Evolutionary conservation across 2,329 filamentous ascomycete species (phyloP).

Genomic region (Trichophyton verrucosum): DNA sequence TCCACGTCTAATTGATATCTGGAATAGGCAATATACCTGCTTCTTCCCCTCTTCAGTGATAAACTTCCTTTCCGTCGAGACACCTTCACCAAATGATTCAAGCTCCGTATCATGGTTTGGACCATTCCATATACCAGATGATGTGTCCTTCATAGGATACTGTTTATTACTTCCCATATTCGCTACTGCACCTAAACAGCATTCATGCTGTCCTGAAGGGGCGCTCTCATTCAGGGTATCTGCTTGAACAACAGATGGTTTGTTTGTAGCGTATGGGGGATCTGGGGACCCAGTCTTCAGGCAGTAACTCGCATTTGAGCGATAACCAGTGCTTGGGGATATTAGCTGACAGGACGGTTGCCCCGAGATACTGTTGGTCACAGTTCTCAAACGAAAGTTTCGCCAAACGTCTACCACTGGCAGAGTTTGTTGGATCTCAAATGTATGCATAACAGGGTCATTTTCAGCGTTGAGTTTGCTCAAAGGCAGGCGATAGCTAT

Average conservation of each 20-base stretch:
- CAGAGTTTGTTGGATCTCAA: constrained; percentile 33
- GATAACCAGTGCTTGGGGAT: neutral
- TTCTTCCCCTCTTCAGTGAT: constrained; percentile 18
- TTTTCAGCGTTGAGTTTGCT: neutral
- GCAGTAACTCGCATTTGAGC: neutral
- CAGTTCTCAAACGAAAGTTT: constrained; percentile 17
- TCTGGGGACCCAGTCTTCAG: neutral
- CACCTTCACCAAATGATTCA: neutral
- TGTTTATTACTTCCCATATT: neutral
- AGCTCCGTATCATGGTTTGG: neutral
- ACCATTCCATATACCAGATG: neutral
- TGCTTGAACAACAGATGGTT: neutral
- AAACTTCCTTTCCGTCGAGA: neutral
- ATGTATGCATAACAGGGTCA: constrained; percentile 30
- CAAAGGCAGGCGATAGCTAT: neutral
- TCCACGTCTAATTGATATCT: neutral
- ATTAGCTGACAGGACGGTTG: neutral
- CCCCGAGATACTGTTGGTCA: neutral
- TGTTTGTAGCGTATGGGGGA: neutral
- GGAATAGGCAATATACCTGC: constrained; percentile 12
- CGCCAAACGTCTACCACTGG: constrained; percentile 31
- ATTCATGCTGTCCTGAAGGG: neutral
- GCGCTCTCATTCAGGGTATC: neutral
- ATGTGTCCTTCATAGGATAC: neutral
- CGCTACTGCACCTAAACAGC: neutral